phyloP scores from a whole-genome alignment of 371 early-diverging fungal species.

The Syncephalastrum monosporum region DNA sequence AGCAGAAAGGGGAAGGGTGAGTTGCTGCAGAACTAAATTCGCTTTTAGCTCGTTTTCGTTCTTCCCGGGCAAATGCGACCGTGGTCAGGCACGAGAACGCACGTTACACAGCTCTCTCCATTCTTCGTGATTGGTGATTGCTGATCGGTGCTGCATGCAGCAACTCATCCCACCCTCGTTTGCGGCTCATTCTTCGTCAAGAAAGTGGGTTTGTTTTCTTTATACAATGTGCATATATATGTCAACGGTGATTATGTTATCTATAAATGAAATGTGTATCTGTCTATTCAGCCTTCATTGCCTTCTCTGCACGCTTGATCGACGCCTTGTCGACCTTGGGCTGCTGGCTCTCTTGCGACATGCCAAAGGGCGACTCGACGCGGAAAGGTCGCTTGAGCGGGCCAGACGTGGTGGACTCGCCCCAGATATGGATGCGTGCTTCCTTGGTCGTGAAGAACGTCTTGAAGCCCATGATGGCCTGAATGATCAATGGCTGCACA shows the following conservation, averaged over 20 bases:
- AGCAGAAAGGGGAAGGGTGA: no score
- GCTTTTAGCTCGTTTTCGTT: no score
- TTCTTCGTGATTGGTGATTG: no score
- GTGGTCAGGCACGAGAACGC: no score
- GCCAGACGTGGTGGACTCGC: conserved; percentile 63
- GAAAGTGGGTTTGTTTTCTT: neutral
- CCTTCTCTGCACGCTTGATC: conserved; percentile 55
- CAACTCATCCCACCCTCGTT: no score
- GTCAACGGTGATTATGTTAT: no score
- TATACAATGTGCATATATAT: no score
- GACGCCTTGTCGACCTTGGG: conserved; percentile 50
- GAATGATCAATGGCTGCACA: conserved; percentile 67
- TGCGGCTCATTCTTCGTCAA: neutral
- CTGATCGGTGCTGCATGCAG: no score
- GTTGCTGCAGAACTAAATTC: no score
- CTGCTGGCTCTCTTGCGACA: conserved; percentile 27
- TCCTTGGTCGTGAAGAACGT: conserved; percentile 48
- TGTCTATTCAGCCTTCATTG: conserved; percentile 42
- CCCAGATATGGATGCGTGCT: conserved; percentile 72
- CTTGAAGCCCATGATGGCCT: conserved; percentile 20
- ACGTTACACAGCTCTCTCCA: no score
- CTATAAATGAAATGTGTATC: neutral
- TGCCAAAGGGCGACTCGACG: conserved; percentile 61
- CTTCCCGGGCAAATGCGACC: no score
- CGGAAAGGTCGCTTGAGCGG: conserved; percentile 81